These are phyloP conservation scores for Apostasia ramifera DNA, from an alignment of 106 monocot species.

Conservation along the genomic window DNA sequence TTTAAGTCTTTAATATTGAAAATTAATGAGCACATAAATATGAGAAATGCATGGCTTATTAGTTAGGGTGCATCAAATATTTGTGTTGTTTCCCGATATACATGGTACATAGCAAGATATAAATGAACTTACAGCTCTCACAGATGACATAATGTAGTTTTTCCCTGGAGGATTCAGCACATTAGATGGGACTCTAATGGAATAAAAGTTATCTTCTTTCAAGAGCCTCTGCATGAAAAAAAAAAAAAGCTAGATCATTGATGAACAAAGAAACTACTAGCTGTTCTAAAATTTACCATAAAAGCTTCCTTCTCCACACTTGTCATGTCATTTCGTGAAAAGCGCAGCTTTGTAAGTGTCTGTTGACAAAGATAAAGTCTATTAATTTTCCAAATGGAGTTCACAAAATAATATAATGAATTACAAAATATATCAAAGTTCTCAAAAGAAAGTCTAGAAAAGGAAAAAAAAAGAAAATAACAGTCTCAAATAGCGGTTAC, in stretches of 20 bases:
- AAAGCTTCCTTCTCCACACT: slow-evolving; percentile 59
- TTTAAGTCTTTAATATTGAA: too few relatives aligned
- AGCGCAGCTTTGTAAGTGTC: slow-evolving; percentile 86
- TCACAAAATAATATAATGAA: too few relatives aligned
- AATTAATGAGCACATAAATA: too few relatives aligned
- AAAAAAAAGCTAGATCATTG: not conserved
- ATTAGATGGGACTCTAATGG: slow-evolving; percentile 82
- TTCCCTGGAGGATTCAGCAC: slow-evolving; percentile 66
- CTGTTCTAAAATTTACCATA: slow-evolving; percentile 32
- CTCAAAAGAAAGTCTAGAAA: too few relatives aligned
- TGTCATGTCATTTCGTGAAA: slow-evolving; percentile 59
- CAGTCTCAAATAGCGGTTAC: too few relatives aligned
- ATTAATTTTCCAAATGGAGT: too few relatives aligned
- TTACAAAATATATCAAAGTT: too few relatives aligned
- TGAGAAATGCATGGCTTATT: too few relatives aligned
- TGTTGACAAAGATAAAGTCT: slow-evolving; percentile 13
- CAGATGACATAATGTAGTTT: slow-evolving; percentile 72
- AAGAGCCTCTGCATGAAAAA: slow-evolving; percentile 57
- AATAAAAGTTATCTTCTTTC: slow-evolving; percentile 74
- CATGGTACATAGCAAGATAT: slow-evolving; percentile 3
- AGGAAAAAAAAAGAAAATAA: too few relatives aligned
- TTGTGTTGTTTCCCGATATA: not conserved
- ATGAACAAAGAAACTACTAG: not conserved
- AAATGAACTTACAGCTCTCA: slow-evolving; percentile 83
- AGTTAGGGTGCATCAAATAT: not conserved